Base-by-base conservation (phyloP, 371 early-diverging fungal genomes). In the Catenaria anguillulae region DNA sequence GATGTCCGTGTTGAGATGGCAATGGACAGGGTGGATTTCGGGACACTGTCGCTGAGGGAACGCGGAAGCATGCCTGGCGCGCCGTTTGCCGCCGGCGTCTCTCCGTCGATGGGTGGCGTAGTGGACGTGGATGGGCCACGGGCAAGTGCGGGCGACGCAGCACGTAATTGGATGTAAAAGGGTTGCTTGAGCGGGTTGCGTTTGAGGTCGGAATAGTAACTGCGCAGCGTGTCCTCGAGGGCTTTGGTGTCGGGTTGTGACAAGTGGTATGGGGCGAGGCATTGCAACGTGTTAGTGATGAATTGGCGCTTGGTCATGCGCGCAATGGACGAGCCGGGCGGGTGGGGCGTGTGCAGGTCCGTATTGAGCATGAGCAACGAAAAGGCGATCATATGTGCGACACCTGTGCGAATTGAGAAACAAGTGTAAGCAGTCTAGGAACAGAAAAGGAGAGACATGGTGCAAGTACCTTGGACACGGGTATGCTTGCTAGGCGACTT, bases 351-450 rank as follows among this genome's bases (percentile, higher is more conserved):
- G 67, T 92, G 89, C 40, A 93, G 74, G 70, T 95, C 96, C 0
- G 96, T 95, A 71, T 94, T 94, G 3, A 95, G 77, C 43, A 95
- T 67, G 48, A 95, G 71, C 4, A 92, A 56, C 10, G 92, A 92
- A 64, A 89, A 93, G 0, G 86, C 78, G 36, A 92, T 80, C 24
- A 87, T 87, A 68, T 95, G 87, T 0, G 90, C 89, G 26, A 86
- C 65, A 35, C 75, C 45, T 43, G 45, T 37, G 4, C 37, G 37
- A 37, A 4, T 37, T 4, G 37, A 37, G 37, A 4, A 13, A 8
- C 13, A 37, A 13, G 8, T 4, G 37, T n/a, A n/a, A n/a, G n/a
- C n/a, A n/a, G n/a, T n/a, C n/a, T 13, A 13, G 37, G 37, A 8
- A 8, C 37, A 13, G 37, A 4, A 4, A 37, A 37, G 4, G 37